phyloP scores from a whole-genome alignment of 2,329 filamentous ascomycete genomes.

The Cladosporium sp. region DNA sequence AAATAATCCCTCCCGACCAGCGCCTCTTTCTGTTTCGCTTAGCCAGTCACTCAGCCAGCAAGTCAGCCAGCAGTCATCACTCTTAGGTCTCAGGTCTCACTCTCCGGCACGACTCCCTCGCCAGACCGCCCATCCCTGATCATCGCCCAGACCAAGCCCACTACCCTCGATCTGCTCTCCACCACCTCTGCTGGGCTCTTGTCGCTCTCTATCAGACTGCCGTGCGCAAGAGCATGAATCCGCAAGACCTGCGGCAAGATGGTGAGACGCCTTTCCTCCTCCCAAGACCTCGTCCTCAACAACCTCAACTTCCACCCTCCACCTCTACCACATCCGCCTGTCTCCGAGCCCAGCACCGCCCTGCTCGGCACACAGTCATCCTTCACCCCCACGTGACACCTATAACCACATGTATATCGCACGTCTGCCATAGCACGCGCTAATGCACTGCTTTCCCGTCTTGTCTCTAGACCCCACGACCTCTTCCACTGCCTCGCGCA shows the following conservation, averaged over 20 bases:
- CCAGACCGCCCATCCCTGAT: slow-evolving; percentile 9
- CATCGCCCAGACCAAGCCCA: slow-evolving; percentile 1
- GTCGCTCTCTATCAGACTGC: background rate
- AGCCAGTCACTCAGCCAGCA: background rate
- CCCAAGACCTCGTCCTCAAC: background rate
- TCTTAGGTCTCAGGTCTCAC: slow-evolving; percentile 10
- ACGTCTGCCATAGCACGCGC: background rate
- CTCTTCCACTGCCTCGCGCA: slow-evolving; percentile 5
- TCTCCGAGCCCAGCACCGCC: background rate
- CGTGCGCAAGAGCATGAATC: slow-evolving; percentile 13
- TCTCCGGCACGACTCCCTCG: background rate
- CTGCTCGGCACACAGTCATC: slow-evolving; percentile 7
- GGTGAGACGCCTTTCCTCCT: background rate
- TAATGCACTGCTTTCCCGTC: background rate
- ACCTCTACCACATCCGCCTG: background rate
- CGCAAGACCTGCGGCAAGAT: slow-evolving; percentile 11
- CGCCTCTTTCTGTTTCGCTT: background rate
- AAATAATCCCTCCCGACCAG: no score
- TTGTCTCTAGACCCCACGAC: slow-evolving; percentile 6
- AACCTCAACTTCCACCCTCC: background rate
- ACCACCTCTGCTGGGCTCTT: background rate
- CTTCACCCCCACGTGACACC: slow-evolving; percentile 8
- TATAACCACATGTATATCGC: background rate
- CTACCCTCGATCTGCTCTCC: background rate
- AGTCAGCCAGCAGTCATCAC: background rate